Conservation (phyloP, 2,329 filamentous ascomycete species). For the Karstenula rhodostoma region DNA sequence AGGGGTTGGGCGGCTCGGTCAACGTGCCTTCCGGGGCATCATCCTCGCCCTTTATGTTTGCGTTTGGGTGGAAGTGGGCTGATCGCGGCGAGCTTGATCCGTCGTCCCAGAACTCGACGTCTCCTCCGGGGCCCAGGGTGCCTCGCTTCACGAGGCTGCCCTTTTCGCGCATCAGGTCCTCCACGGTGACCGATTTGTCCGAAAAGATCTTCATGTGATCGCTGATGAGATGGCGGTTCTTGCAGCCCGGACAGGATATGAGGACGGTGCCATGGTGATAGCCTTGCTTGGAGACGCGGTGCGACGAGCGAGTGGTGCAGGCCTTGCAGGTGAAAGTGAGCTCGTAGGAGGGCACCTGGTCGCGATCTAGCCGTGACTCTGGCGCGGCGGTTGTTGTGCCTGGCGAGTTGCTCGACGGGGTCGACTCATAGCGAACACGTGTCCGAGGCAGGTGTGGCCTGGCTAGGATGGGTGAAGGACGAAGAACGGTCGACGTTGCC, state of each 20-base stretch:
- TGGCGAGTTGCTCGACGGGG: conserved; percentile 25
- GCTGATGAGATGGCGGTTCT: conserved; percentile 87
- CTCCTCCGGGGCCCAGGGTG: conserved; percentile 76
- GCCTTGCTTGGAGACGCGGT: conserved; percentile 89
- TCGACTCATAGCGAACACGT: conserved; percentile 37
- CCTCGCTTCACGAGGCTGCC: conserved; percentile 78
- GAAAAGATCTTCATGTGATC: conserved; percentile 89
- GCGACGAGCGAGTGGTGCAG: conserved; percentile 80
- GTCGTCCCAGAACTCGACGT: conserved; percentile 92
- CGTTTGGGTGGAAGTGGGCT: conserved; percentile 43
- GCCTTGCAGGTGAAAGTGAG: conserved; percentile 93
- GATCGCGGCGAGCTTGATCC: conserved; percentile 55
- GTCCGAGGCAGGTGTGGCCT: conserved; percentile 17
- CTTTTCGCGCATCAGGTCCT: conserved; percentile 79
- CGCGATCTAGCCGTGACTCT: conserved; percentile 46
- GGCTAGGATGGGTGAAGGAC: conserved; percentile 26
- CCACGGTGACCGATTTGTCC: conserved; percentile 73
- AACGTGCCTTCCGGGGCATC: conserved; percentile 22
- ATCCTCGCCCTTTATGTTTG: conserved; percentile 25
- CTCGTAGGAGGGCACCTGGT: conserved; percentile 74
- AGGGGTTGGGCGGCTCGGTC: conserved; percentile 19
- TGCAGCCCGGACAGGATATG: conserved; percentile 86
- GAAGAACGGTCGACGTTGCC: conserved; percentile 21
- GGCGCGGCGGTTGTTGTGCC: conserved; percentile 38
- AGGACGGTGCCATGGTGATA: conserved; percentile 91